phyloP scores from a whole-genome alignment of 306 rosid species.

The Vigna radiata region DNA sequence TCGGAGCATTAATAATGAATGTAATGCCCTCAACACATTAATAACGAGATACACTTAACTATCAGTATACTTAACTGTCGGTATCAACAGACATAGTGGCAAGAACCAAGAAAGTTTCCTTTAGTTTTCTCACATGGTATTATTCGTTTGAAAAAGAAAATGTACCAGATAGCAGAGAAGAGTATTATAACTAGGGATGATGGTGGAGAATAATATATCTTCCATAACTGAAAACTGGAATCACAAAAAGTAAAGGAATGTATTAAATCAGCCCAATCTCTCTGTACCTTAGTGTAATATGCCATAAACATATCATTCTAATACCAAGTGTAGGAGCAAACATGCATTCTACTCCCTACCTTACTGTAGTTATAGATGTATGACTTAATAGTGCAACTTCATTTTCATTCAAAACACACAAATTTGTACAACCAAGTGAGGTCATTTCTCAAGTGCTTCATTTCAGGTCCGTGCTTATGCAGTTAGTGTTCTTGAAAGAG shows the following conservation, averaged over 20 bases:
- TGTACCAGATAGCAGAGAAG: neutral
- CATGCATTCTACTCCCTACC: neutral
- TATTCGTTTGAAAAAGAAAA: neutral
- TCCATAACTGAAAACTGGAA: constrained; percentile 18
- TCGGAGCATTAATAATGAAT: neutral
- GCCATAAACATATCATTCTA: constrained; percentile 14
- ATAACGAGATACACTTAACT: neutral
- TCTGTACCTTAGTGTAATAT: constrained; percentile 23
- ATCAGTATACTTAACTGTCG: neutral
- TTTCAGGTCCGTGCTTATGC: constrained; percentile 99
- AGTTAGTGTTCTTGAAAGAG: constrained; percentile 97
- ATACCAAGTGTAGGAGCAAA: constrained; percentile 29
- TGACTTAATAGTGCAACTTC: constrained; percentile 13
- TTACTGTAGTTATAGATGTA: no score
- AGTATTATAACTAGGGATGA: constrained; percentile 16
- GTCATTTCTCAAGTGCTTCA: constrained; percentile 18
- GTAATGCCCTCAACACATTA: neutral
- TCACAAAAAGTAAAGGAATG: constrained; percentile 7
- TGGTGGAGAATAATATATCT: constrained; percentile 23
- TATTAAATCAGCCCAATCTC: neutral
- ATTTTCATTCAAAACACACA: constrained; percentile 1
- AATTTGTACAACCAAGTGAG: constrained; percentile 29
- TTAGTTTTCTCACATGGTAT: neutral
- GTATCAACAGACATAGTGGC: neutral
- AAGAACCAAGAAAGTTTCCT: neutral